phyloP scores from a whole-genome alignment of 1,139 yeast genomes.

The Geotrichum phurueaensis region DNA sequence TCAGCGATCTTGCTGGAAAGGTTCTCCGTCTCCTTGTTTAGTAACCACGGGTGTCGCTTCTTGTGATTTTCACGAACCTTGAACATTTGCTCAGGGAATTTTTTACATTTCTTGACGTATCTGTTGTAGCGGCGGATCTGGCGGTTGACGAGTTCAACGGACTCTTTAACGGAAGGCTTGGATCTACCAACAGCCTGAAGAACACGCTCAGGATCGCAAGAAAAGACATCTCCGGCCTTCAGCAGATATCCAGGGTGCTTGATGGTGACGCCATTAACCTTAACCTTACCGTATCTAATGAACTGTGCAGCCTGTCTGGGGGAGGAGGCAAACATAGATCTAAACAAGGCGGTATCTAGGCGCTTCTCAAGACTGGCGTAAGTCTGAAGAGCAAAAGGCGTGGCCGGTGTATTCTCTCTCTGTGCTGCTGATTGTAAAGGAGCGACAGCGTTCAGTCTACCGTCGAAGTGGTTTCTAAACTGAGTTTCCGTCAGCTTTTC shows the following conservation, averaged over 20 bases:
- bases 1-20: conserved; percentile 22
- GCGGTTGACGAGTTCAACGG: conserved; percentile 60
- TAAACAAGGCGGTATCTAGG: conserved; percentile 80
- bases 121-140: conserved; percentile 74
- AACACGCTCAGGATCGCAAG: conserved; percentile 81
- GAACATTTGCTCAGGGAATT: conserved; percentile 57
- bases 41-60: conserved; percentile 41
- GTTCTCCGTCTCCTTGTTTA: conserved; percentile 27
- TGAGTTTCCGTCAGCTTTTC: conserved; percentile 83
- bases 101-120: conserved; percentile 53
- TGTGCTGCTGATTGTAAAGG: conserved; percentile 39
- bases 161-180: conserved; percentile 67
- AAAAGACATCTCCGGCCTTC: conserved; percentile 79
- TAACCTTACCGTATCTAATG: conserved; percentile 73
- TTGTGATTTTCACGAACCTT: conserved; percentile 41
- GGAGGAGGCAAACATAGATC: conserved; percentile 90
- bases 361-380: conserved; percentile 84
- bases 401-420: conserved; percentile 32
- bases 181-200: conserved; percentile 76
- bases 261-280: conserved; percentile 73
- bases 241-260: conserved; percentile 76
- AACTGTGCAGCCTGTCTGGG: conserved; percentile 92
- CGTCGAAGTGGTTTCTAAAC: conserved; percentile 66
- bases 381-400: conserved; percentile 81
- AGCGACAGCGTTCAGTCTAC: conserved; percentile 77